phyloP scores from a whole-genome alignment of 441 rosid genomes.

The Corymbia calophylla region DNA sequence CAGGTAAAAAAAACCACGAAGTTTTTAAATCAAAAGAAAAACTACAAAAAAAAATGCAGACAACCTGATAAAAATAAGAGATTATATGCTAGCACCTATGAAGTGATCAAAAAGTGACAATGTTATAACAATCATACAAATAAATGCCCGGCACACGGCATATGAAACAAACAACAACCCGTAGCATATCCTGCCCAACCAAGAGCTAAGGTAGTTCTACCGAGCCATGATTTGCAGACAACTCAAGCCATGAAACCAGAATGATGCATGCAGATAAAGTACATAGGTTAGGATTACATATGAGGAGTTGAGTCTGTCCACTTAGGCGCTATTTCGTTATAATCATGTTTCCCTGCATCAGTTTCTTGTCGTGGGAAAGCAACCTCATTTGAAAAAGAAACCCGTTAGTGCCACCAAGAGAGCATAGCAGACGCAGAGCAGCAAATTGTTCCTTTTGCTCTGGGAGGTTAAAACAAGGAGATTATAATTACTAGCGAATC shows the following conservation, averaged over 20 bases:
- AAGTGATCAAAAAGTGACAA: not conserved
- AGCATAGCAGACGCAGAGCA: not conserved
- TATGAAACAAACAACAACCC: not conserved
- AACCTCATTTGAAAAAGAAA: not conserved
- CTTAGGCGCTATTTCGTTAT: not conserved
- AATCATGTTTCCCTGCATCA: not conserved
- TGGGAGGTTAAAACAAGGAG: not conserved
- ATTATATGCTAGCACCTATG: not conserved
- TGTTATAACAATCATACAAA: not conserved
- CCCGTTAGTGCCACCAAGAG: not conserved
- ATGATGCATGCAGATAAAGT: not conserved
- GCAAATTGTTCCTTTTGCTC: not conserved
- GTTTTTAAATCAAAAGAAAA: not conserved
- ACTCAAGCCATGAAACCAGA: not conserved
- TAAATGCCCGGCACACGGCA: not conserved
- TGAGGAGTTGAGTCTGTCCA: not conserved
- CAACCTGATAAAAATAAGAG: not conserved
- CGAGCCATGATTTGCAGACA: not conserved
- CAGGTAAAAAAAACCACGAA: too few species aligned
- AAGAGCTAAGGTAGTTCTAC: not conserved
- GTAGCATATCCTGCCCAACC: not conserved
- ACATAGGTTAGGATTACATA: not conserved
- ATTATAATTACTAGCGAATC: not conserved
- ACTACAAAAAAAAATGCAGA: not conserved
- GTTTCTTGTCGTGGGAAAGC: not conserved